Conservation (phyloP, 2,329 filamentous ascomycete species). For the Meredithiella fracta region DNA sequence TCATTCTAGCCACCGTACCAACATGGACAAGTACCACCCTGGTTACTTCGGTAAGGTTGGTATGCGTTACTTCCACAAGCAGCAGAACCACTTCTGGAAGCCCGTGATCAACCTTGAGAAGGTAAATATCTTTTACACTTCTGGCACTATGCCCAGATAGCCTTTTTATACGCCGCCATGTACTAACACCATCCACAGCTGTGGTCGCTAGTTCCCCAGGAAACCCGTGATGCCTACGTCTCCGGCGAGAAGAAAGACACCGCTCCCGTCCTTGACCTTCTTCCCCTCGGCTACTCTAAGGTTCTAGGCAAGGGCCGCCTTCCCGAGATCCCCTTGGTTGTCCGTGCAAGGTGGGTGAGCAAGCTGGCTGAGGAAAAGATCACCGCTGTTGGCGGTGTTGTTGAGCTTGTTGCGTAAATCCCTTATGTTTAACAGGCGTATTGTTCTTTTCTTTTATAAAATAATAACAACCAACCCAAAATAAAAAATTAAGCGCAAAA, state of each 20-base stretch:
- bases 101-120: slow-evolving; percentile 98
- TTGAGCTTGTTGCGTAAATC: slow-evolving; percentile 76
- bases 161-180: slow-evolving; percentile 2
- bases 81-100: slow-evolving; percentile 94
- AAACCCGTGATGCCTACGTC: slow-evolving; percentile 88
- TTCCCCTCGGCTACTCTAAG: slow-evolving; percentile 95
- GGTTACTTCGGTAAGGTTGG: slow-evolving; percentile 99
- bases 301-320: slow-evolving; percentile 96
- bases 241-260: slow-evolving; percentile 66
- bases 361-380: slow-evolving; percentile 98
- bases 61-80: slow-evolving; percentile 95
- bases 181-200: slow-evolving; percentile 41
- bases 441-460: slow-evolving; percentile 14
- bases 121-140: slow-evolving; percentile 32
- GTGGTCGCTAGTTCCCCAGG: slow-evolving; percentile 83
- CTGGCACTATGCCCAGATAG: neutral
- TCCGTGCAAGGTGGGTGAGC: slow-evolving; percentile 89
- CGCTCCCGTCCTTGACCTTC: slow-evolving; percentile 93
- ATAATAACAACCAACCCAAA: slow-evolving; percentile 14
- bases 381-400: slow-evolving; percentile 87
- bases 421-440: slow-evolving; percentile 12
- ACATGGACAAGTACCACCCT: slow-evolving; percentile 58
- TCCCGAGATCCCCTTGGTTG: slow-evolving; percentile 82
- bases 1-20: slow-evolving; percentile 14
- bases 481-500: slow-evolving; percentile 15